Evolutionary conservation across 106 monocot genomes (phyloP), one percentile per base, ranked within the genome.

Genomic region (Triglochin maritima): DNA sequence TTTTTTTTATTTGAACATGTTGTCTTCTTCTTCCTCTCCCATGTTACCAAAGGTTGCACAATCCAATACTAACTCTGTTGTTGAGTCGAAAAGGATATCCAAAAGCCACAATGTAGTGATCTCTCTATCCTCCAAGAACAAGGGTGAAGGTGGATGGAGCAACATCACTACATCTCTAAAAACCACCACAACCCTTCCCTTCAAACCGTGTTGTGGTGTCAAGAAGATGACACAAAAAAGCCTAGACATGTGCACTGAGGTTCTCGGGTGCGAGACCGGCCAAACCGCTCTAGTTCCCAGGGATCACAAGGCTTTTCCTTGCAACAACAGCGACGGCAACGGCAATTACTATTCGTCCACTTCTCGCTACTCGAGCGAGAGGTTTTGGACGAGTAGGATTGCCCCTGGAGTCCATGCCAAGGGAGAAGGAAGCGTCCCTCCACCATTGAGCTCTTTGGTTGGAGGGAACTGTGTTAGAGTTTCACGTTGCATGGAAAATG

Each of bases 211-310:
- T 15, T 58, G n/a, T 14, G n/a, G 13, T 15, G 9, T 15, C 58
- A 15, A 5, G 58, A 58, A 16, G 58, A 9, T 58, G n/a, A 58
- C 9, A 5, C 58, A 58, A 15, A 8, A 16, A 5, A 58, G 58
- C 58, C n/a, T 58, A 5, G 58, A 58, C 15, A 11, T 58, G n/a
- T 58, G 58, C 58, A 58, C 58, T 9, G 58, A 58, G 58, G 16
- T 58, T 2, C 1, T 58, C 58, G 58, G 58, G 13, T 11, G 13
- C 58, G 58, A 58, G 58, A 58, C 58, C 58, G 58, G 58, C 9
- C 9, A 58, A 8, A 15, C 13, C 58, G 10, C 5, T 15, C 1
- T 58, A 0, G 15, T 14, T 15, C n/a, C n/a, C 0, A 15, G 15
- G 13, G 58, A 58, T 16, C 9, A 11, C 9, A 14, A 58, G 10